phyloP scores from a whole-genome alignment of 108 stramenopile species.

The Fragilariopsis cylindrus region DNA sequence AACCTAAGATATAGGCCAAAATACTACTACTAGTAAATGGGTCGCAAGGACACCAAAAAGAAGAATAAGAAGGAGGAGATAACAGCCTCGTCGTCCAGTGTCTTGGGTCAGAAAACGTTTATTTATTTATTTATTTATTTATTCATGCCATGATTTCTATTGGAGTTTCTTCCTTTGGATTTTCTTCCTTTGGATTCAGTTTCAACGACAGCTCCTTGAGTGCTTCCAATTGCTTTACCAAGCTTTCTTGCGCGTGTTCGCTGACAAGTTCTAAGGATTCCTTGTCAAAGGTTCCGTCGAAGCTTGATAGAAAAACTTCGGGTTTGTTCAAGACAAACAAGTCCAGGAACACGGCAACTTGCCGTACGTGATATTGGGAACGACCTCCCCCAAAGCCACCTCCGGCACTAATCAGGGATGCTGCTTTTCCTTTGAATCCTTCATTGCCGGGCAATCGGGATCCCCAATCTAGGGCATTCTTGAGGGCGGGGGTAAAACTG shows the following conservation, averaged over 20 bases:
- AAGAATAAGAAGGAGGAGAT: too few species aligned
- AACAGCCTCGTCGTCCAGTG: too few species aligned
- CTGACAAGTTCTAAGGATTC: not conserved
- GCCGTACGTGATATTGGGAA: conserved; percentile 18
- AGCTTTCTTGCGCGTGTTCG: not conserved
- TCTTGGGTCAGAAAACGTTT: too few species aligned
- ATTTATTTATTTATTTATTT: too few species aligned
- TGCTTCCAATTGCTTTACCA: conserved; percentile 16
- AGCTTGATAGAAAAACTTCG: conserved; percentile 9
- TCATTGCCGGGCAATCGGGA: conserved; percentile 6
- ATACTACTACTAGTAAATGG: too few species aligned
- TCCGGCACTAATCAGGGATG: conserved; percentile 1
- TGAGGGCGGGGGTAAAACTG: conserved; percentile 13
- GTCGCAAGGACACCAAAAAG: too few species aligned
- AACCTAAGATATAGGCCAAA: too few species aligned
- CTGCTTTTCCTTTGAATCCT: conserved; percentile 17
- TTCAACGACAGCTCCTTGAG: conserved; percentile 15
- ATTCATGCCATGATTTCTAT: too few species aligned
- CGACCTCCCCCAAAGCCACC: conserved; percentile 14
- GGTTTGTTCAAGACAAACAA: conserved; percentile 23
- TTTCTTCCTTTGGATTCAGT: conserved; percentile 3
- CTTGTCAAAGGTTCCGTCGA: conserved; percentile 20
- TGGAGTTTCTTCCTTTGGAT: too few species aligned
- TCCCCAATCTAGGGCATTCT: conserved; percentile 26
- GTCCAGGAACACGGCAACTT: conserved; percentile 22